Base-by-base conservation (phyloP, 2,329 filamentous ascomycete species). In the Fonsecaea nubica region DNA sequence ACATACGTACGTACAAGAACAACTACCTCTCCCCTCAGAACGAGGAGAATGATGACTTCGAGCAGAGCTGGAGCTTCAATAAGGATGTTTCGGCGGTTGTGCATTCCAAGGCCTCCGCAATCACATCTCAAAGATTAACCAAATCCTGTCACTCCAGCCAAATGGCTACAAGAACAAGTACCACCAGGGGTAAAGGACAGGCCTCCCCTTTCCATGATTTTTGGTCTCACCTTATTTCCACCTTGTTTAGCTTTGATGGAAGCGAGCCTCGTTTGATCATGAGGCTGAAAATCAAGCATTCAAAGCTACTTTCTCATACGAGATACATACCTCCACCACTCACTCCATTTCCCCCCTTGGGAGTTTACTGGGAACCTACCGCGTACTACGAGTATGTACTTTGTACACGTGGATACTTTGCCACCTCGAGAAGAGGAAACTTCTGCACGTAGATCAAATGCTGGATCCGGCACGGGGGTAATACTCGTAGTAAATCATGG, bases 281-380 rank as follows among this genome's bases (percentile, higher is more conserved):
- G 32, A 57, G 58, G 58, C 58, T 53, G 58, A 36, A 40, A 33
- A 61, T 25, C 58, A 61, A 61, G 58, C 58, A 61, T 61, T 61
- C 30, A 25, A 25, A 25, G 25, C 25, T 25, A 25, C 2, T 25
- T 25, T 25, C 25, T 25, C 25, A 25, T 25, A 25, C 25, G 25
- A 25, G 25, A 25, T 25, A 25, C 25, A 25, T 25, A 25, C 25
- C 25, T 2, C 25, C 25, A 25, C 25, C 25, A 25, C 25, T 25
- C 25, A 25, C 25, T 25, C 1, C 25, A 25, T 25, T n/a, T n/a
- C n/a, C n/a, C n/a, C n/a, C n/a, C n/a, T n/a, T n/a, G n/a, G n/a
- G n/a, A n/a, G n/a, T n/a, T 25, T 25, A 25, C 21, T 25, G 2
- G 21, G 21, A 25, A 25, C 21, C 21, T 25, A 25, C 25, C 25